Percentiles rank a stretch among this genome's conserved stretches.
These are phyloP conservation scores for Capsicum baccatum DNA, from an alignment of 257 asterid species.

Conservation along the genomic window DNA sequence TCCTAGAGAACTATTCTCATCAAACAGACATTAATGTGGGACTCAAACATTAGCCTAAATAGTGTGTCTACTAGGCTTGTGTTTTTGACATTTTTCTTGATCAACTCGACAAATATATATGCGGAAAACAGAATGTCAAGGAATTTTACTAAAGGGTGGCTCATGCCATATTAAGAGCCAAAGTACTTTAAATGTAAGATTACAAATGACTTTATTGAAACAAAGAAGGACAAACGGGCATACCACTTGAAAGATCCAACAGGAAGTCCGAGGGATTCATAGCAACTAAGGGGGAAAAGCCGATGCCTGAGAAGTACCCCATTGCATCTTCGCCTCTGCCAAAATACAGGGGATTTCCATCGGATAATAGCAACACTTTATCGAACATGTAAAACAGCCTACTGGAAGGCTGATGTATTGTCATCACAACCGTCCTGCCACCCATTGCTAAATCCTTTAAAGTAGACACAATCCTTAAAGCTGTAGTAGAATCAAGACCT, in stretches of 20 bases:
- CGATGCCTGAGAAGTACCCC: conserved; percentile 61
- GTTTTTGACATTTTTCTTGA: background rate
- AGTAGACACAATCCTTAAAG: conserved; percentile 65
- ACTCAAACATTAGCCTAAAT: background rate
- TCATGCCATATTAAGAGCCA: background rate
- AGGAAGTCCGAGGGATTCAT: conserved; percentile 92
- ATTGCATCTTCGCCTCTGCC: conserved; percentile 58
- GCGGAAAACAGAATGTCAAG: background rate
- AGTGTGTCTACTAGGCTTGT: background rate
- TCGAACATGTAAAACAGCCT: conserved; percentile 77
- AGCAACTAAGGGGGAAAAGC: conserved; percentile 59
- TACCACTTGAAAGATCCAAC: conserved; percentile 83
- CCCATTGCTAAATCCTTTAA: conserved; percentile 60
- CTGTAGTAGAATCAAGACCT: conserved; percentile 82
- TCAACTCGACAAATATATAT: background rate
- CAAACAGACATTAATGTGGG: background rate
- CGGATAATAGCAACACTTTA: conserved; percentile 67
- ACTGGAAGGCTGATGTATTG: conserved; percentile 91
- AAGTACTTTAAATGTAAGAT: background rate
- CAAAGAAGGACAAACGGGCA: background rate
- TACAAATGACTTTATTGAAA: background rate
- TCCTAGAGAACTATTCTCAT: background rate
- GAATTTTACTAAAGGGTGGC: background rate
- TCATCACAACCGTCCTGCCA: conserved; percentile 70
- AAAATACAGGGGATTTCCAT: conserved; percentile 71